Base-by-base conservation (phyloP, 352 stramenopile genomes). In the Globisporangium takayamanum region DNA sequence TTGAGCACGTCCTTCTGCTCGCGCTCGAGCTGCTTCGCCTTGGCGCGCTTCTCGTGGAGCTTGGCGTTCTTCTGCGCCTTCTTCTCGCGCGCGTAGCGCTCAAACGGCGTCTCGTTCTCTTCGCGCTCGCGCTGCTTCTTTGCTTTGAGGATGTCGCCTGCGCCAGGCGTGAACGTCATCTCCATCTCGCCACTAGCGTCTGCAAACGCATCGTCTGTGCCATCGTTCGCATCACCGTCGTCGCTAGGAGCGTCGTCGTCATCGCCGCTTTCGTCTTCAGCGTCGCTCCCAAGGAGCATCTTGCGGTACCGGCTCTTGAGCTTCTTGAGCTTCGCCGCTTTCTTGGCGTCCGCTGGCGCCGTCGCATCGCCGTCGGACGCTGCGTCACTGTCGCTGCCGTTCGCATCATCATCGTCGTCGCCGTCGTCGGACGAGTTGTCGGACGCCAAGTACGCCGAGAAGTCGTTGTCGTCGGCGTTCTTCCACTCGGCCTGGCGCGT, bases 381-480 rank as follows among this genome's bases (percentile, higher is more conserved):
- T 12, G 64, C 70, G 12, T 82, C 67, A 2, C 52, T 63, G 15
- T 87, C 73, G 25, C 78, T 63, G 15, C 86, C 73, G 28, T 76
- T 57, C 10, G 80, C 73, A n/a, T 64, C 61, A 3, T 67, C 65
- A 22, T 76, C 72, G 8, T 76, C 83, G 41, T 81, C 80, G 26
- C 76, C 78, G 14, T 86, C 87, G 15, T 62, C 68, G 0, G 72
- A 80, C 6, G 73, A 84, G 57, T 76, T 80, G 16, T 91, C 82
- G 12, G 87, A 97, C 37, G 95, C 95, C 26, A 99, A 64, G 64
- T 98, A 99, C 14, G 91, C 86, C 47, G 88, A 79, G 39, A 99
- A 92, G 60, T 98, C 96, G 59, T 98, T 88, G 45, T 97, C 89
- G 48, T 97, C 74, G 14, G 81, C 73, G 60, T 92, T 73, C 59